Evolutionary conservation across 2,329 filamentous ascomycete genomes (phyloP), one percentile per base, ranked within the genome.

Genomic region (Arthrobotrys sphaeroides): DNA sequence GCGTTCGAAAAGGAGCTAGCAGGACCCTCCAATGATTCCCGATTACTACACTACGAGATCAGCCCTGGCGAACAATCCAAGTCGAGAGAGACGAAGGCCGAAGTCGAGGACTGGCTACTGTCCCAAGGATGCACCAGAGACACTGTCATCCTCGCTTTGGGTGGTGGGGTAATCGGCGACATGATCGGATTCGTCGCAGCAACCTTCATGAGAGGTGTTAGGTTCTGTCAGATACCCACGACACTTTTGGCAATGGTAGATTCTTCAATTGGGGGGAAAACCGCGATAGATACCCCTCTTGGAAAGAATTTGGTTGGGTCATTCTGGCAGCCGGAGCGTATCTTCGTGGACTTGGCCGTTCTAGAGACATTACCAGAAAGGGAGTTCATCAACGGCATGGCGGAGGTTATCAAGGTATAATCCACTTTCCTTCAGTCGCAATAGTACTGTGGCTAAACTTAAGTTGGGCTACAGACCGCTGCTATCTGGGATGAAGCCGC

Each of bases 311-410:
- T 99, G 77, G 90, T 99, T 68, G 95, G 95, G 2, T 90, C 94
- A 33, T 98, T 99, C 83, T 98, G 94, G 94, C 95, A 99, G 82
- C 95, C 95, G 3, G 87, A 91, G 80, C 90, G 93, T 77, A 94
- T 98, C 78, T 99, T 97, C 83, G 94, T 99, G 79, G 95, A 99
- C 82, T 86, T 98, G 76, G 87, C 90, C 67, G 98, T 99, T 81
- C 86, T 99, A 66, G 92, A 96, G 81, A 96, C 93, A 0, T 85
- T 99, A 18, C 94, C 94, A 0, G 90, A 90, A 78, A 88, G 95
- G 78, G 94, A 99, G 83, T 94, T 99, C 81, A 93, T 97, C 83
- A 99, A 99, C 82, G 95, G 95, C 76, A 97, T 99, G 94, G 95
- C 94, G 24, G 95, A 99, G 84, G 94, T 99, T 28, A 88, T 97